Evolutionary conservation across 1,284 basidiomycete genomes (phyloP).

Genomic region (Phlebopus sp.): DNA sequence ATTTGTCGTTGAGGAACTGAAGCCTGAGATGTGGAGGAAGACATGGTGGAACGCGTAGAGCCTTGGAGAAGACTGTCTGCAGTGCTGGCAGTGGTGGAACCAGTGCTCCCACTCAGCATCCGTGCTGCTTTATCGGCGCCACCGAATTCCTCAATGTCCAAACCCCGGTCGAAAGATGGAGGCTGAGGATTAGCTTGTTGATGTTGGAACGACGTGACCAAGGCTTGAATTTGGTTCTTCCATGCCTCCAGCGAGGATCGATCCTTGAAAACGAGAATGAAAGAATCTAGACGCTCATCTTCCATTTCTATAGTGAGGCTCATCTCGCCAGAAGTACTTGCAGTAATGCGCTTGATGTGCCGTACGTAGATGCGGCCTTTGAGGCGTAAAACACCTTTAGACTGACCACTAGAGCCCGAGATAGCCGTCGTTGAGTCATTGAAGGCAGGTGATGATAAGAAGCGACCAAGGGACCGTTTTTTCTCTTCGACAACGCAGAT

Average conservation of each 20-base stretch:
- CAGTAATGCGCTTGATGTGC: constrained; percentile 85
- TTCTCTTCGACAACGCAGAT: constrained; percentile 96
- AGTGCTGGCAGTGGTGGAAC: constrained; percentile 61
- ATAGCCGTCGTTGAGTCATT: constrained; percentile 46
- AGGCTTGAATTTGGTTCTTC: constrained; percentile 74
- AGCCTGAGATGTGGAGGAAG: constrained; percentile 68
- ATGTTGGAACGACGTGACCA: constrained; percentile 67
- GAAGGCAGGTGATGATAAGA: constrained; percentile 57
- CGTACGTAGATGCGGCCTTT: constrained; percentile 94
- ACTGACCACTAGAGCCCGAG: constrained; percentile 40
- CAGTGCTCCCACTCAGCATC: constrained; percentile 73
- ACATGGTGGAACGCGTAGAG: constrained; percentile 63
- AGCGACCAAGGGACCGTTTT: constrained; percentile 72
- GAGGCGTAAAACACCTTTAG: constrained; percentile 80
- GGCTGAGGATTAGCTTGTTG: constrained; percentile 32
- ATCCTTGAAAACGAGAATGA: constrained; percentile 93
- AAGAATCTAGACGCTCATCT: constrained; percentile 88
- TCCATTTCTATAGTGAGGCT: constrained; percentile 94
- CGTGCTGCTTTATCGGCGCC: constrained; percentile 71
- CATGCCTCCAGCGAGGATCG: constrained; percentile 86
- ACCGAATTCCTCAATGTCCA: constrained; percentile 76
- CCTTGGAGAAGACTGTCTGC: constrained; percentile 68
- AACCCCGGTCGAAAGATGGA: constrained; percentile 35
- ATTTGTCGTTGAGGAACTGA: constrained; percentile 40
- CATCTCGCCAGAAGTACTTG: constrained; percentile 76